These are phyloP conservation scores for Penicillium italicum DNA, from an alignment of 2,329 filamentous ascomycete species.

Conservation along the genomic window DNA sequence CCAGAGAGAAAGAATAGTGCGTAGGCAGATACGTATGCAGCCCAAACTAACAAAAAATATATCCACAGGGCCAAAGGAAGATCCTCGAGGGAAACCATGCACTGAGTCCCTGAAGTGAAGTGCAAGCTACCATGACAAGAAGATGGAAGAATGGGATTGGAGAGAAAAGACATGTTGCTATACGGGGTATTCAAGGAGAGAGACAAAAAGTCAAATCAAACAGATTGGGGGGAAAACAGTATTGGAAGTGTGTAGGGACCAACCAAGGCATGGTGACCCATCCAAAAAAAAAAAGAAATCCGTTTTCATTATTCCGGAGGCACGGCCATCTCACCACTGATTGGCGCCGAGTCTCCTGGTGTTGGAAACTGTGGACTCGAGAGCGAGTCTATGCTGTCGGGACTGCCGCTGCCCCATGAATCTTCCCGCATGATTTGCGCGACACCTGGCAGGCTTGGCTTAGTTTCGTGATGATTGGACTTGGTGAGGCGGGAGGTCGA, in stretches of 20 bases:
- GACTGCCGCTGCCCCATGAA: conserved; percentile 32
- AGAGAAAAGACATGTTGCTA: conserved; percentile 20
- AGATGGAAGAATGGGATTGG: neutral
- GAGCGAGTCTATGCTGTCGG: conserved; percentile 27
- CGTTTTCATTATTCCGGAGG: neutral
- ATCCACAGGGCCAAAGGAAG: neutral
- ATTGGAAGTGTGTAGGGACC: neutral
- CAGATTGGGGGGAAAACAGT: conserved; percentile 11
- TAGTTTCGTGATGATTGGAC: conserved; percentile 4
- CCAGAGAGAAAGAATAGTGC: neutral
- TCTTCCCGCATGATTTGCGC: conserved; percentile 24
- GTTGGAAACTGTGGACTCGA: conserved; percentile 14
- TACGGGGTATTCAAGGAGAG: conserved; percentile 33
- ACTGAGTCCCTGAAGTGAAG: neutral
- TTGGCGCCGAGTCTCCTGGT: neutral
- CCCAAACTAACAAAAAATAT: neutral
- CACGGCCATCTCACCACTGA: neutral
- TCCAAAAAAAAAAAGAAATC: neutral
- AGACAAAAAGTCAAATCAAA: conserved; percentile 24
- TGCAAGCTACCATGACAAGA: neutral
- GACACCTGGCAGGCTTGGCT: conserved; percentile 11
- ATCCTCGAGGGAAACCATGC: neutral
- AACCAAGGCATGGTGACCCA: neutral
- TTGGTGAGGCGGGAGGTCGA: conserved; percentile 16
- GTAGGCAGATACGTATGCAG: neutral